Base-by-base conservation (phyloP, 1,284 basidiomycete genomes). In the Cutaneotrichosporon daszewskae region DNA sequence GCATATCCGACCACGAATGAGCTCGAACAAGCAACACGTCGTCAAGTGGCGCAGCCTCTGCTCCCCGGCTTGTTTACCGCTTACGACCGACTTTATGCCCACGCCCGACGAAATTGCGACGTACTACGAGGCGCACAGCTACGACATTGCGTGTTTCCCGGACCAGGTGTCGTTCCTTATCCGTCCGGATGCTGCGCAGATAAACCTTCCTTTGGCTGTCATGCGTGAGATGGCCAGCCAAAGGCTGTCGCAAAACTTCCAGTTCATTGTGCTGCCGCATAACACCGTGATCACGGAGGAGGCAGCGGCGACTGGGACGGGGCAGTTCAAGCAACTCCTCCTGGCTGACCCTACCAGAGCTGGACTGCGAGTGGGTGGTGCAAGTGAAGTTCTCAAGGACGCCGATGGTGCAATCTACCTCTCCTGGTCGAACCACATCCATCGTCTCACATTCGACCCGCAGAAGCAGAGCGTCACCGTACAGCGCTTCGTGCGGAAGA, bases 191-290 rank as follows among this genome's bases (percentile, higher is more conserved):
- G 59, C 59, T 2, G 63, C 62, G 7, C 47, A 58, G 28, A 47
- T 49, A 74, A 82, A 47, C 84, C 81, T 72, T 77, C 87, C 89
- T 0, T 73, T 91, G 32, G 83, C 82, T 0, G 85, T 95, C 20
- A 87, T 97, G 83, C 79, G 85, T 24, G 90, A 89, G 39, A 94
- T 97, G 87, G 85, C 87, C 1, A 89, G 87, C 4, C 84, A 96
- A 43, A 78, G 94, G 13, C 77, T 98, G 25, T 63, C 64, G n/a
- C 69, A 97, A 66, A 92, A 94, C n/a, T 98, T 96, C 69, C 94
- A 98, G 66, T 89, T 97, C 60, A 83, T 96, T 32, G 71, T 74
- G 72, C 74, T 51, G 69, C 79, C 40, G 9, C 61, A 65, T 40
- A 53, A 46, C 43, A 52, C 57, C 22, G 55, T 50, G 19, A 37